Conservation (phyloP, 371 early-diverging fungal genomes). For the Circinella minor region DNA sequence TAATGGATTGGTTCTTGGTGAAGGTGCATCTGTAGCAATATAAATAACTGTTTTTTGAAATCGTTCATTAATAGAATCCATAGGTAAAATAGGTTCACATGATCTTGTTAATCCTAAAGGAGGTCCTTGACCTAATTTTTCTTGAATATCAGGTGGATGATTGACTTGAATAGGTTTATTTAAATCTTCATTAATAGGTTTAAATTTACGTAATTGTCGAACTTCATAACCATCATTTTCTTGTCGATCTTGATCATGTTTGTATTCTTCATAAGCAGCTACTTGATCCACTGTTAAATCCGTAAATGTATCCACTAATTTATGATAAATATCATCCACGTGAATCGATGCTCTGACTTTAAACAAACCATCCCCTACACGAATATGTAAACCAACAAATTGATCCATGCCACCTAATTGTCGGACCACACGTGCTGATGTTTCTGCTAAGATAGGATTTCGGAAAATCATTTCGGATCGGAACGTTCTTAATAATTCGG, state of each 20-base stretch:
- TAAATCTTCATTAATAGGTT: slow-evolving; percentile 17
- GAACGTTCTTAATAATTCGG: slow-evolving; percentile 37
- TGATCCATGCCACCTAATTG: slow-evolving; percentile 45
- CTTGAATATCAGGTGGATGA: slow-evolving; percentile 34
- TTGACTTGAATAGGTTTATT: slow-evolving; percentile 35
- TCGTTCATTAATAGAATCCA: slow-evolving; percentile 14
- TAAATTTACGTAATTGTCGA: slow-evolving; percentile 29
- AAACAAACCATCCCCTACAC: slow-evolving; percentile 61
- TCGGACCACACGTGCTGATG: slow-evolving; percentile 40
- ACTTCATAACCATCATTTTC: slow-evolving; percentile 51
- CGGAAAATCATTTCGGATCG: slow-evolving; percentile 54
- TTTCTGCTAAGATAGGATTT: slow-evolving; percentile 50
- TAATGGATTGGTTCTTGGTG: slow-evolving; percentile 56
- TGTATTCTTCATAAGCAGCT: slow-evolving; percentile 23
- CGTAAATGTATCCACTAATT: slow-evolving; percentile 41
- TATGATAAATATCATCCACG: slow-evolving; percentile 51
- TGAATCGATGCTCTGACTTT: slow-evolving; percentile 46
- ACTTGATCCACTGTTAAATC: slow-evolving; percentile 40
- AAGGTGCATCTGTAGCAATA: slow-evolving; percentile 64
- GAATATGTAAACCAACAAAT: slow-evolving; percentile 59
- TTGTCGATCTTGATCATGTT: slow-evolving; percentile 45
- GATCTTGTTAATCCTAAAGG: slow-evolving; percentile 4
- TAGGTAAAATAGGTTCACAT: background rate
- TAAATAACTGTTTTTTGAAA: slow-evolving; percentile 47
- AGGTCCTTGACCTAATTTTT: slow-evolving; percentile 27